Conservation (phyloP, 2,329 filamentous ascomycete species). For the Fusarium tupiense region DNA sequence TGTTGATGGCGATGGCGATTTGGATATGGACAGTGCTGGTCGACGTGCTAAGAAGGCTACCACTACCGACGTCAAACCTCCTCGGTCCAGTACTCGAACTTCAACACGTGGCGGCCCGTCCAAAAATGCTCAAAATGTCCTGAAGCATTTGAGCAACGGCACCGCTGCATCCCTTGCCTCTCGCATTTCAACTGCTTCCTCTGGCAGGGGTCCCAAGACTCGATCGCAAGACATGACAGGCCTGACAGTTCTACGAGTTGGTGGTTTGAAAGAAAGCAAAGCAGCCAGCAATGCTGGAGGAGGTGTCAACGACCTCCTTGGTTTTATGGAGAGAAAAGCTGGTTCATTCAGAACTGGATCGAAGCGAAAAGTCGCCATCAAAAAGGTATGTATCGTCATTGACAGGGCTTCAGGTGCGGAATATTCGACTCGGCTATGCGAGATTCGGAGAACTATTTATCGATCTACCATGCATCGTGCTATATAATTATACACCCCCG, state of each 20-base stretch:
- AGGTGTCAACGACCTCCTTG: constrained; percentile 70
- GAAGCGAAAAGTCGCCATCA: constrained; percentile 69
- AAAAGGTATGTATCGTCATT: constrained; percentile 75
- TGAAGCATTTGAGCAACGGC: constrained; percentile 54
- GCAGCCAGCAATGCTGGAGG: constrained; percentile 73
- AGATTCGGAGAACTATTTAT: constrained; percentile 33
- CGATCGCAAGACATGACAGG: constrained; percentile 36
- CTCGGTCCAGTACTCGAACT: constrained; percentile 43
- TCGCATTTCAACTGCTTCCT: constrained; percentile 46
- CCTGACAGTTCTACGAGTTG: constrained; percentile 58
- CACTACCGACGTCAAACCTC: constrained; percentile 40
- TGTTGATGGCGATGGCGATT: constrained; percentile 66
- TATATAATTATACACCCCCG: constrained; percentile 33
- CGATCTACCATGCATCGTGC: constrained; percentile 27
- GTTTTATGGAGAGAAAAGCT: constrained; percentile 78
- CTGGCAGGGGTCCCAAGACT: constrained; percentile 39
- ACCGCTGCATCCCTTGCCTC: constrained; percentile 48
- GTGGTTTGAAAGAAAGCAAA: constrained; percentile 75
- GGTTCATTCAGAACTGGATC: constrained; percentile 59
- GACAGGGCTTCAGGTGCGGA: constrained; percentile 46
- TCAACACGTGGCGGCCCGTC: constrained; percentile 47
- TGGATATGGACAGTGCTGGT: constrained; percentile 63
- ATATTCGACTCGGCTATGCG: constrained; percentile 32
- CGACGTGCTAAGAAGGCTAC: constrained; percentile 48
- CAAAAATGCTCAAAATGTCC: constrained; percentile 55